These are phyloP conservation scores for Persicaria maculosa DNA, from an alignment of 148 eudicot genomes.

Conservation along the genomic window DNA sequence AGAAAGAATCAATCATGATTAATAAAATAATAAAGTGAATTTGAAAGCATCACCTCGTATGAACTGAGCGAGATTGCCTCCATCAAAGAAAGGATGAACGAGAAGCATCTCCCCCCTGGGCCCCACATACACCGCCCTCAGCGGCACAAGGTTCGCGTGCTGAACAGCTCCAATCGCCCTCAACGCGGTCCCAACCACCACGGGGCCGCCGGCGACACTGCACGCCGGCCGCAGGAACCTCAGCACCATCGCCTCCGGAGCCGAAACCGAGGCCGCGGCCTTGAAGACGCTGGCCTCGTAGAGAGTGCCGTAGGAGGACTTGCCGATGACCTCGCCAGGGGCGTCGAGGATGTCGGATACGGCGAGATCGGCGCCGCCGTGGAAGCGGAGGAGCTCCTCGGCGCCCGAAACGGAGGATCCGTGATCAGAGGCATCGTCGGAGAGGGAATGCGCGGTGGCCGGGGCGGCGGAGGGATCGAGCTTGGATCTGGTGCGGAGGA, in stretches of 20 bases:
- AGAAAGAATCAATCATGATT: background rate
- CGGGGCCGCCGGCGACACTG: slow-evolving; percentile 27
- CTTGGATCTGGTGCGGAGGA: slow-evolving; percentile 18
- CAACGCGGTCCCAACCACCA: slow-evolving; percentile 41
- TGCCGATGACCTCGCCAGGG: slow-evolving; percentile 96
- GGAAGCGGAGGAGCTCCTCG: slow-evolving; percentile 60
- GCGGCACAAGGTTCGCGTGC: slow-evolving; percentile 79
- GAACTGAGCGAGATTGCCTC: slow-evolving; percentile 60
- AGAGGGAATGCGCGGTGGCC: background rate
- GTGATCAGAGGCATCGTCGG: background rate
- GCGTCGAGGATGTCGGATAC: slow-evolving; percentile 79
- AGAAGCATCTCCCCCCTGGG: slow-evolving; percentile 84
- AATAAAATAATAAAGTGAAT: background rate
- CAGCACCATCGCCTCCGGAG: slow-evolving; percentile 18
- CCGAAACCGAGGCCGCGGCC: background rate
- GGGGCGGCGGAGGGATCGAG: background rate
- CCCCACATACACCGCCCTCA: slow-evolving; percentile 71
- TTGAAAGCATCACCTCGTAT: slow-evolving; percentile 46
- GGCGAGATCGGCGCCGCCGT: slow-evolving; percentile 68
- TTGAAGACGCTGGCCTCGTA: slow-evolving; percentile 54
- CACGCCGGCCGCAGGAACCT: slow-evolving; percentile 89
- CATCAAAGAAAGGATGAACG: slow-evolving; percentile 62
- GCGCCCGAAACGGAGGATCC: background rate
- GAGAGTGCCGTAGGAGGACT: slow-evolving; percentile 85
- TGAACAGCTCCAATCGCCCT: slow-evolving; percentile 57